Percentiles rank a stretch among this genome's conserved stretches.
Evolutionary conservation across 192 early-diverging fungal species (phyloP).

Genomic region (Piromyces finnis): DNA sequence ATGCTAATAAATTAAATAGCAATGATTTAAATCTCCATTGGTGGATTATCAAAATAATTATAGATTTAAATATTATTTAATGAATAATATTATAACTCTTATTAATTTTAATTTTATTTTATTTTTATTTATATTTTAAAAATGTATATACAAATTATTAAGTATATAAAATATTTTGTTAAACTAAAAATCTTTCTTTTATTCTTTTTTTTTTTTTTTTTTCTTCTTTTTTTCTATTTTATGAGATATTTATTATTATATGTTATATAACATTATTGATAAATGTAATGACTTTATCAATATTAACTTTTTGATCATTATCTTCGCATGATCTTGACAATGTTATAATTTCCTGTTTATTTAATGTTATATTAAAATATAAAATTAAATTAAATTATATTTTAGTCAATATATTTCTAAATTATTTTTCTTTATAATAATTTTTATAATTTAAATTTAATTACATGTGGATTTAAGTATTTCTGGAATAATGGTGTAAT

Average conservation of each 20-base stretch:
- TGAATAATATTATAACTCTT: not conserved
- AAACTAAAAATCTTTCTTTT: too few species aligned
- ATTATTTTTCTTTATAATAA: not conserved
- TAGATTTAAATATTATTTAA: not conserved
- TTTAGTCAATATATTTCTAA: not conserved
- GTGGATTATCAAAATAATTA: not conserved
- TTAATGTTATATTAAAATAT: too few species aligned
- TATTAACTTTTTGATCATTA: constrained; percentile 3
- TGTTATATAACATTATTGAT: too few species aligned
- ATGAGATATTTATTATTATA: too few species aligned
- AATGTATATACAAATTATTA: too few species aligned
- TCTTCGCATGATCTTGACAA: constrained; percentile 26
- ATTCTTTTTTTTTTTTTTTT: too few species aligned
- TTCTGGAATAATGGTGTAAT: not conserved
- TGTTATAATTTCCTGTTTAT: constrained; percentile 27
- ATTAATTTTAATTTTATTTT: too few species aligned
- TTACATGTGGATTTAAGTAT: not conserved
- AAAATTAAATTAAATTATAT: too few species aligned
- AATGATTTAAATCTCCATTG: not conserved
- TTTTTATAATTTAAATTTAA: constrained; percentile 7
- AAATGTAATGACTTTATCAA: not conserved
- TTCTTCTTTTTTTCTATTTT: too few species aligned
- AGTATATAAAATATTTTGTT: too few species aligned
- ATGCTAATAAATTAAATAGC: not conserved
- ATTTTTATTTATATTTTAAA: too few species aligned